Percentiles rank a stretch among this genome's conserved stretches.
phyloP scores from a whole-genome alignment of 805 yeast species.

The Scheffersomyces lignosus region DNA sequence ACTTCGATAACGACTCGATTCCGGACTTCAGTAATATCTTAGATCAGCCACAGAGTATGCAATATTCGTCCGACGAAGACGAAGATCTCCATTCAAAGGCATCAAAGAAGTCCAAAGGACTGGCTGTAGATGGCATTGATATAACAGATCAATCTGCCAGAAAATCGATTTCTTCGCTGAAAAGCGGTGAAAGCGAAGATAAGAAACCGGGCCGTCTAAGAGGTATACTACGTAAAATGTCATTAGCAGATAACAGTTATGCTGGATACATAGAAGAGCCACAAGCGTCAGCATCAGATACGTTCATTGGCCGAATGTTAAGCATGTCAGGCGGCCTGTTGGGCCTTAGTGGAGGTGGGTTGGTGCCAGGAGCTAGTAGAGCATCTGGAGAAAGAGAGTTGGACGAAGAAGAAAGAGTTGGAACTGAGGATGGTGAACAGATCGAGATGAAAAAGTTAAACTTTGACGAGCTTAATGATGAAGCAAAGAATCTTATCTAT shows the following conservation, averaged over 20 bases:
- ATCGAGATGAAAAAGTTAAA: conserved; percentile 47
- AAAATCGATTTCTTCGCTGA: conserved; percentile 1
- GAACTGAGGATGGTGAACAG: conserved; percentile 27
- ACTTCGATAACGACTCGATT: conserved; percentile 9
- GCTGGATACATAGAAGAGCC: too few relatives aligned
- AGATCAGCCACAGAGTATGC: conserved; percentile 1
- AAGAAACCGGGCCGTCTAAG: conserved; percentile 17
- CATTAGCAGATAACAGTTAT: conserved; percentile 32
- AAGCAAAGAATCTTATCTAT: conserved; percentile 55
- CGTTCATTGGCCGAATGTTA: conserved; percentile 40
- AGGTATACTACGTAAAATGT: conserved; percentile 36
- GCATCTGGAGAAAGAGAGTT: conserved; percentile 11
- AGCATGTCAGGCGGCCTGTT: conserved; percentile 22
- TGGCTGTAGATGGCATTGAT: background rate
- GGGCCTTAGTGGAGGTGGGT: conserved; percentile 40
- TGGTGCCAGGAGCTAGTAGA: conserved; percentile 40
- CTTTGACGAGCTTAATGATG: conserved; percentile 44
- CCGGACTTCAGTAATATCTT: conserved; percentile 4
- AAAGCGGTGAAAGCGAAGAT: conserved; percentile 3
- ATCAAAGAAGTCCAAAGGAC: conserved; percentile 11
- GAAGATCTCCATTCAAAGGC: conserved; percentile 4
- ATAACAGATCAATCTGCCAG: conserved; percentile 2
- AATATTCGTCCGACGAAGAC: conserved; percentile 8
- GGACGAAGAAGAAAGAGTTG: conserved; percentile 24
- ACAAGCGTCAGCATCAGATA: conserved; percentile 31